A percentile compares a stretch with the other conserved stretches of the same genome.
Conservation (phyloP, 2,329 filamentous ascomycete species). For the Pseudocercospora eumusae region DNA sequence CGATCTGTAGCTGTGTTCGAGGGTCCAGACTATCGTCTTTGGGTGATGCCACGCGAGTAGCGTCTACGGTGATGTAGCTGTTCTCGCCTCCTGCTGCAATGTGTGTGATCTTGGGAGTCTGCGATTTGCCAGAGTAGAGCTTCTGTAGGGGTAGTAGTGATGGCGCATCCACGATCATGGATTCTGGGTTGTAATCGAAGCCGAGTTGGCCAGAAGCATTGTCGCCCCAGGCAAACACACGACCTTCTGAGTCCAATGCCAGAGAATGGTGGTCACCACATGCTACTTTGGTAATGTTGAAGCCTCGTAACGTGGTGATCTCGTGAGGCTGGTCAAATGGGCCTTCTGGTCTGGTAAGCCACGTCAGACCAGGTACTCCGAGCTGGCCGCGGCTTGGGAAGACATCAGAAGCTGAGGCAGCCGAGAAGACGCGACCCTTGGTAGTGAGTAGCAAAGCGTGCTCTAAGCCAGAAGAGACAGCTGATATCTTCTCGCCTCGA, state of each 20-base stretch:
- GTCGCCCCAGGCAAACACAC: slow-evolving; percentile 85
- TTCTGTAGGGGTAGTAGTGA: slow-evolving; percentile 68
- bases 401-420: slow-evolving; percentile 74
- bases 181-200: slow-evolving; percentile 66
- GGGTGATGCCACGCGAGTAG: slow-evolving; percentile 58
- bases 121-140: slow-evolving; percentile 68
- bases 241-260: slow-evolving; percentile 72
- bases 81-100: slow-evolving; percentile 85
- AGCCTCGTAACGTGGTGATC: slow-evolving; percentile 68
- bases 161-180: slow-evolving; percentile 67
- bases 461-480: slow-evolving; percentile 77
- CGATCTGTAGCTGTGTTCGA: slow-evolving; percentile 47
- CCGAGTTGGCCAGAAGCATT: slow-evolving; percentile 90
- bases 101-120: slow-evolving; percentile 67
- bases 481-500: slow-evolving; percentile 71
- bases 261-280: slow-evolving; percentile 85
- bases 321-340: slow-evolving; percentile 82
- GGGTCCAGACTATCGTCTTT: slow-evolving; percentile 30
- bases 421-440: slow-evolving; percentile 81
- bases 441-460: slow-evolving; percentile 85
- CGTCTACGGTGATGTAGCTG: slow-evolving; percentile 84
- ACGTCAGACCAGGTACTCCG: slow-evolving; percentile 79
- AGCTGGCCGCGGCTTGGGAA: slow-evolving; percentile 85
- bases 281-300: slow-evolving; percentile 72
- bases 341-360: slow-evolving; percentile 73